Evolutionary conservation across 1,139 yeast genomes (phyloP).

Genomic region (Sugiyamaella paludigena): DNA sequence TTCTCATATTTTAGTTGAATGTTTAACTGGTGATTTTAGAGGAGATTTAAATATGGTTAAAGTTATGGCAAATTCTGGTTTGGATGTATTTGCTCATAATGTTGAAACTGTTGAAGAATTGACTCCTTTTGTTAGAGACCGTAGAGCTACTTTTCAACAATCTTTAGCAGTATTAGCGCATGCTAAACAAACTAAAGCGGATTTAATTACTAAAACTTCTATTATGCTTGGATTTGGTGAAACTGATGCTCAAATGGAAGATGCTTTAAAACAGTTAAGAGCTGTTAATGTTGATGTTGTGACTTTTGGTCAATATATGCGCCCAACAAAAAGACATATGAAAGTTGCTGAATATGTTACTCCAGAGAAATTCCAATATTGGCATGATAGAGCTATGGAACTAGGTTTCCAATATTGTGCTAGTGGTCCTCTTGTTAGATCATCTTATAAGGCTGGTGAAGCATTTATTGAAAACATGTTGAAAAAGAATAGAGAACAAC

Average conservation of each 20-base stretch:
- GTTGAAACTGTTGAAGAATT: slow-evolving; percentile 93
- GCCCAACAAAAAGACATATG: slow-evolving; percentile 98
- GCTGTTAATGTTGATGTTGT: slow-evolving; percentile 84
- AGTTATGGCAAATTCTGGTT: slow-evolving; percentile 76
- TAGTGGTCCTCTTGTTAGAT: slow-evolving; percentile 93
- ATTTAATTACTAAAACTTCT: slow-evolving; percentile 86
- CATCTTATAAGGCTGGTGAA: slow-evolving; percentile 98
- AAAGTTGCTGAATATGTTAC: slow-evolving; percentile 92
- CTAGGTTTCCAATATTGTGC: slow-evolving; percentile 96
- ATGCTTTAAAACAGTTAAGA: slow-evolving; percentile 73
- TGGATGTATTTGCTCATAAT: slow-evolving; percentile 97
- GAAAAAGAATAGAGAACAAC: slow-evolving; percentile 53
- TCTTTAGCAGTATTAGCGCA: slow-evolving; percentile 70
- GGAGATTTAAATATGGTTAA: slow-evolving; percentile 84
- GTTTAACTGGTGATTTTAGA: slow-evolving; percentile 90
- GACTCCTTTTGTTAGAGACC: slow-evolving; percentile 93
- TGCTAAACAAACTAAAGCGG: slow-evolving; percentile 76
- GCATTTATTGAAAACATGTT: slow-evolving; percentile 93
- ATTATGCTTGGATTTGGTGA: slow-evolving; percentile 97
- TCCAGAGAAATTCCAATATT: slow-evolving; percentile 92
- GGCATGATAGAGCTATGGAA: slow-evolving; percentile 85
- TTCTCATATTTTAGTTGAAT: slow-evolving; percentile 89
- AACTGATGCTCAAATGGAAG: slow-evolving; percentile 80
- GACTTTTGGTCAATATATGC: slow-evolving; percentile 98
- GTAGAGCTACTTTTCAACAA: slow-evolving; percentile 94